phyloP scores from a whole-genome alignment of 768 basidiomycete species.

The Termitomyces bulborhizus region DNA sequence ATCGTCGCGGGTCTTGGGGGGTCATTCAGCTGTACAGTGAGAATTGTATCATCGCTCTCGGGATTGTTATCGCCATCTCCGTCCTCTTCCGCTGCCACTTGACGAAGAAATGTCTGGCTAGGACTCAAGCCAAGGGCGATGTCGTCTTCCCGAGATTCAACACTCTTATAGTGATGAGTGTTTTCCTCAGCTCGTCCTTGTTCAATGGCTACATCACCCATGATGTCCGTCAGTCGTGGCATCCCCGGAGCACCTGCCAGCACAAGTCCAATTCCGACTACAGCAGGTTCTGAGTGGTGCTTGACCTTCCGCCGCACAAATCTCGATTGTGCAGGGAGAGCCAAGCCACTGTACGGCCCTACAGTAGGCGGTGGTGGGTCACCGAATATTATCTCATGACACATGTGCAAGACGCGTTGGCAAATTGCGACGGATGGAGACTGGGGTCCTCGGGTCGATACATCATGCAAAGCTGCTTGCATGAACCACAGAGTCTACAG shows the following conservation, averaged over 20 bases:
- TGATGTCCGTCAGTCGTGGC: conserved; percentile 64
- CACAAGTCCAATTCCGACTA: conserved; percentile 82
- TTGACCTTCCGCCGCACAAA: conserved; percentile 62
- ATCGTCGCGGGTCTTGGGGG: conserved; percentile 17
- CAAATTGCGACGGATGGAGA: conserved; percentile 85
- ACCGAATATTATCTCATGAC: conserved; percentile 95
- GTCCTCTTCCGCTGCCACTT: conserved; percentile 28
- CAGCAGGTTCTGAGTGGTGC: conserved; percentile 61
- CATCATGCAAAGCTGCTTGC: conserved; percentile 89
- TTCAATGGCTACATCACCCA: conserved; percentile 82
- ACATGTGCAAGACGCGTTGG: conserved; percentile 83
- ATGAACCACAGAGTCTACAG: conserved; percentile 94
- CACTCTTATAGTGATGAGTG: conserved; percentile 40
- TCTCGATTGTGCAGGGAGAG: conserved; percentile 40
- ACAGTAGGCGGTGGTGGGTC: conserved; percentile 66
- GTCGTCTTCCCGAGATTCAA: conserved; percentile 42
- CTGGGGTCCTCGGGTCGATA: conserved; percentile 49
- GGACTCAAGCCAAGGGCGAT: conserved; percentile 22
- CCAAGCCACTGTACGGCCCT: conserved; percentile 62
- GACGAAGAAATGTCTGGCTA: conserved; percentile 12
- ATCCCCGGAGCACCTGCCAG: conserved; percentile 73
- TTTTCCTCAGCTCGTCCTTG: conserved; percentile 78
- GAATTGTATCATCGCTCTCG: conserved; percentile 21
- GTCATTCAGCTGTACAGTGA: conserved; percentile 10
- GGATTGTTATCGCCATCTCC: conserved; percentile 37